Percentiles rank a stretch among this genome's conserved stretches.
phyloP scores from a whole-genome alignment of 495 filamentous ascomycete genomes.

The Xylaria nigripes region DNA sequence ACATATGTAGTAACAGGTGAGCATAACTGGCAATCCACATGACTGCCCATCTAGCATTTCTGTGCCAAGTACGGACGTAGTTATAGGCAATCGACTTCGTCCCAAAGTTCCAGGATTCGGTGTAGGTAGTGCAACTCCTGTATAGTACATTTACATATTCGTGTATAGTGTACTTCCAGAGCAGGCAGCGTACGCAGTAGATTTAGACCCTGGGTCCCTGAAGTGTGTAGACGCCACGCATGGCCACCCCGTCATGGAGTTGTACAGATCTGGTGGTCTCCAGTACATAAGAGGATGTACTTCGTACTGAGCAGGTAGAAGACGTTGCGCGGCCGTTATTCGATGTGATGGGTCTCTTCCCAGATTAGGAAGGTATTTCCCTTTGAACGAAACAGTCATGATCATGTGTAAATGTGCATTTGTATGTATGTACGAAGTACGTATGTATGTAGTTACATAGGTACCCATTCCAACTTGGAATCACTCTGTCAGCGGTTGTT shows the following conservation, averaged over 20 bases:
- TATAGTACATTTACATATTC: not conserved
- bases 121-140: not conserved
- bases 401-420: not conserved
- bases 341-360: not conserved
- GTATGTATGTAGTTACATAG: not conserved
- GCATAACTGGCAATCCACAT: too few relatives aligned
- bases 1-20: not conserved
- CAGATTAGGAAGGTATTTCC: not conserved
- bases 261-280: constrained; percentile 8
- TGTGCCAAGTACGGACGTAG: not conserved
- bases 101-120: constrained; percentile 10
- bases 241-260: constrained; percentile 5
- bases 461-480: not conserved
- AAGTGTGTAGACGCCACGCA: constrained; percentile 12
- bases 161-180: not conserved
- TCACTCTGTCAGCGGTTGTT: not conserved
- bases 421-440: not conserved
- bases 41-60: not conserved
- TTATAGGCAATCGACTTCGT: not conserved
- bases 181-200: not conserved
- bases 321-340: not conserved
- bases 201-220: constrained; percentile 5
- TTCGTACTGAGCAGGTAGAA: not conserved
- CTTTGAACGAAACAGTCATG: not conserved
- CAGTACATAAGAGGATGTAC: not conserved